Evolutionary conservation across 73 alveolate species (phyloP).

Genomic region (Diophrys appendiculata): DNA sequence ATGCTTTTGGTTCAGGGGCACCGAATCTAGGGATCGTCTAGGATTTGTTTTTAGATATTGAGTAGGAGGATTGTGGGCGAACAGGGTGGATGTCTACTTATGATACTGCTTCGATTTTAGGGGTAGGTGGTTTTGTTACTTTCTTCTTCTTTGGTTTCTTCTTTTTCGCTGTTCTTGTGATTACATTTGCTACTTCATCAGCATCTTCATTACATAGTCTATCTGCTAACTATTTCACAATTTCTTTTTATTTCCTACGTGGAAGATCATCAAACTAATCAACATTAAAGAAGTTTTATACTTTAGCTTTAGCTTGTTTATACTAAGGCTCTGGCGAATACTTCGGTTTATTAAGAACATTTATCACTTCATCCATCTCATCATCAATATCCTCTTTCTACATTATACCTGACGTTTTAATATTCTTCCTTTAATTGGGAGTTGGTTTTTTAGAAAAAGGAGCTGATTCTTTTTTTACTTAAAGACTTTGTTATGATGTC

Average conservation of each 20-base stretch:
- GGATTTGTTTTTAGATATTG: neutral
- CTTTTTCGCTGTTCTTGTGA: neutral
- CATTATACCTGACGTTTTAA: too few species aligned
- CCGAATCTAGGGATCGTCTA: neutral
- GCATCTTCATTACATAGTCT: neutral
- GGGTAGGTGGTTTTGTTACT: neutral
- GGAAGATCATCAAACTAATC: neutral
- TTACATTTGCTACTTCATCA: neutral
- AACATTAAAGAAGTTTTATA: neutral
- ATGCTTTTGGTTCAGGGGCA: too few species aligned
- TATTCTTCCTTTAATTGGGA: too few species aligned
- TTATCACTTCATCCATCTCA: neutral
- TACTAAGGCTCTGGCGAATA: neutral
- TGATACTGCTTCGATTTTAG: neutral
- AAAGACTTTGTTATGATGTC: too few species aligned
- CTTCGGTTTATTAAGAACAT: neutral
- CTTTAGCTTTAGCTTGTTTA: neutral
- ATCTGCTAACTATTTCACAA: neutral
- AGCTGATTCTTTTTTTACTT: too few species aligned
- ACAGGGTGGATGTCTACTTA: neutral
- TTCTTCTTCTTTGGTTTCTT: neutral
- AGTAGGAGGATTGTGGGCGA: neutral
- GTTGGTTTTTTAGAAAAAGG: too few species aligned
- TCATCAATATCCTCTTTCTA: neutral
- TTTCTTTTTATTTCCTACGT: neutral